These are phyloP conservation scores for Opeltia flavorubescens DNA, from an alignment of 495 filamentous ascomycete species.

Conservation along the genomic window DNA sequence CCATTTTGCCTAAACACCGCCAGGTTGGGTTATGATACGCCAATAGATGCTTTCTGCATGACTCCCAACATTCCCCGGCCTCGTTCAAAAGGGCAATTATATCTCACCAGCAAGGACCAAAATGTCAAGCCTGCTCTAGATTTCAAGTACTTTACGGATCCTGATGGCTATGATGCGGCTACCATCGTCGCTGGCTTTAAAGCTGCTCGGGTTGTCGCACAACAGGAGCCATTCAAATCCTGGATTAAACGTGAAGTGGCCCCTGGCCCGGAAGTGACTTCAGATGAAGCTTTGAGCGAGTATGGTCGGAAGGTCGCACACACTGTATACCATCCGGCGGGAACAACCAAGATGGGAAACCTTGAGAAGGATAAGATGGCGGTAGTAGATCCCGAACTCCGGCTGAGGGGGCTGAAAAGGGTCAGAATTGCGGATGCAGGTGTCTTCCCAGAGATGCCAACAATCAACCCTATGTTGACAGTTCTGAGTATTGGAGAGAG, in stretches of 20 bases:
- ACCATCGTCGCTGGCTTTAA: conserved; percentile 68
- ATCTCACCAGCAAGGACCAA: conserved; percentile 56
- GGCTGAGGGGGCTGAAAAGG: conserved; percentile 41
- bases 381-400: conserved; percentile 45
- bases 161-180: conserved; percentile 67
- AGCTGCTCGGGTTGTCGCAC: conserved; percentile 55
- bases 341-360: conserved; percentile 80
- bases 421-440: conserved; percentile 54
- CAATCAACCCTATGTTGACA: conserved; percentile 54
- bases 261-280: conserved; percentile 51
- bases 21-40: conserved; percentile 60
- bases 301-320: conserved; percentile 64
- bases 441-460: conserved; percentile 54
- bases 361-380: conserved; percentile 44
- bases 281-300: conserved; percentile 58
- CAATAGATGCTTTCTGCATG: conserved; percentile 77
- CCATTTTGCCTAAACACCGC: conserved; percentile 60
- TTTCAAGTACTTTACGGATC: conserved; percentile 81
- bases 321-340: conserved; percentile 76
- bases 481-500: conserved; percentile 51
- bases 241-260: conserved; percentile 74
- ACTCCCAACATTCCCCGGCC: conserved; percentile 80
- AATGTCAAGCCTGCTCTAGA: conserved; percentile 65
- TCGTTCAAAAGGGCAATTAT: conserved; percentile 57
- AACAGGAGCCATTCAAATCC: conserved; percentile 56